Percentiles rank a stretch among this genome's conserved stretches.
Evolutionary conservation across 1,284 basidiomycete genomes (phyloP).

Genomic region (Anthracocystis setariae): DNA sequence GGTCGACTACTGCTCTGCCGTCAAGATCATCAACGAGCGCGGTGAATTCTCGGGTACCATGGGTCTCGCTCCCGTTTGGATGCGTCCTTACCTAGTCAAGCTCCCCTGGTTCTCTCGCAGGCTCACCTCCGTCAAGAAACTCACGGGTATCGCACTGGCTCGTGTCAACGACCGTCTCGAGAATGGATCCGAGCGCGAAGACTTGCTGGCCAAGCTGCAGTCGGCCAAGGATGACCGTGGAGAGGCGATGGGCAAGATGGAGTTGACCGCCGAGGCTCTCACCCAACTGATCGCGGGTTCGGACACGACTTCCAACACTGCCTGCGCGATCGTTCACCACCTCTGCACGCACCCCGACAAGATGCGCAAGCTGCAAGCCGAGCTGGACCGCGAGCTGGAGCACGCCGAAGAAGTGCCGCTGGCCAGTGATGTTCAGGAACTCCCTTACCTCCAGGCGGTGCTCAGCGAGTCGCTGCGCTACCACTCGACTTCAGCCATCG

Average conservation of each 20-base stretch:
- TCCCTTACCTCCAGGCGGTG: slow-evolving; percentile 75
- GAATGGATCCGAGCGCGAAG: slow-evolving; percentile 73
- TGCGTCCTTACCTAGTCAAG: slow-evolving; percentile 52
- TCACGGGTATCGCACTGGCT: slow-evolving; percentile 75
- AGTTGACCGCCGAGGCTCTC: slow-evolving; percentile 84
- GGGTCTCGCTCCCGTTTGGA: slow-evolving; percentile 78
- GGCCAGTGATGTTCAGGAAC: slow-evolving; percentile 51
- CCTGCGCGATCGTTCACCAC: slow-evolving; percentile 77
- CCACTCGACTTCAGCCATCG: slow-evolving; percentile 79
- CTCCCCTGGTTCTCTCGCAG: slow-evolving; percentile 78
- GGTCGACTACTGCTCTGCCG: slow-evolving; percentile 76
- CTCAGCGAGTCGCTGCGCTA: slow-evolving; percentile 83
- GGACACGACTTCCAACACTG: slow-evolving; percentile 62
- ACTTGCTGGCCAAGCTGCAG: slow-evolving; percentile 82
- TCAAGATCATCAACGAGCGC: slow-evolving; percentile 86
- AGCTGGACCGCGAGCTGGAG: slow-evolving; percentile 75
- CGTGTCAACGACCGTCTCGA: slow-evolving; percentile 80
- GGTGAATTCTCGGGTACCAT: slow-evolving; percentile 87
- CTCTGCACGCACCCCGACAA: slow-evolving; percentile 76
- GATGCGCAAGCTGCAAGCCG: slow-evolving; percentile 79
- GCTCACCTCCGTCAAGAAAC: slow-evolving; percentile 75
- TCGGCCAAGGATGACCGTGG: slow-evolving; percentile 81
- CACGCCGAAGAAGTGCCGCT: slow-evolving; percentile 57
- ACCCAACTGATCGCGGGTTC: slow-evolving; percentile 80
- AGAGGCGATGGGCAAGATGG: slow-evolving; percentile 79